These are phyloP conservation scores for Botryotinia convoluta DNA, from an alignment of 2,329 filamentous ascomycete genomes.

Conservation along the genomic window DNA sequence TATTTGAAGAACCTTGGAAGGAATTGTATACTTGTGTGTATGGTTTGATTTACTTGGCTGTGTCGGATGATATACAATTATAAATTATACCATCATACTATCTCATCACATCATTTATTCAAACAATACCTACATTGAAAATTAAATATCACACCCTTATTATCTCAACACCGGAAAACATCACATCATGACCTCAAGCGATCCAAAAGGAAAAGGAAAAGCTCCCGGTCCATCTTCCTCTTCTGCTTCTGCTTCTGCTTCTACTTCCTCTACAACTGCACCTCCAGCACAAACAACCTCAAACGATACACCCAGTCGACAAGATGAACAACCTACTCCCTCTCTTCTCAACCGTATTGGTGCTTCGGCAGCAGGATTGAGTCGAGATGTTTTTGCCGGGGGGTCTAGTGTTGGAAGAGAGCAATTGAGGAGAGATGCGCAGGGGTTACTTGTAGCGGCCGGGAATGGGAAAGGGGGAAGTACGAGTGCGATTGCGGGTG, in stretches of 20 bases:
- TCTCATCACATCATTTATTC: background rate
- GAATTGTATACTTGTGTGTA: too few species aligned
- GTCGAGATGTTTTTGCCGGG: slow-evolving; percentile 37
- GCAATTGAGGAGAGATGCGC: slow-evolving; percentile 28
- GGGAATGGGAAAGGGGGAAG: slow-evolving; percentile 27
- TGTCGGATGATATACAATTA: background rate
- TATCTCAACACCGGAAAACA: background rate
- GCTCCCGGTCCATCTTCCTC: background rate
- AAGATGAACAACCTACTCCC: slow-evolving; percentile 11
- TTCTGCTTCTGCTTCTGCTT: background rate
- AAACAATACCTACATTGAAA: background rate
- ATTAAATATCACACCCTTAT: background rate
- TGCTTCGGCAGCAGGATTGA: slow-evolving; percentile 40
- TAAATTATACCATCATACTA: background rate
- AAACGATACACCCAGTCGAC: background rate
- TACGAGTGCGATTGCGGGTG: slow-evolving; percentile 21
- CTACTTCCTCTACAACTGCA: background rate
- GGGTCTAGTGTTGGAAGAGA: slow-evolving; percentile 19
- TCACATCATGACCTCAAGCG: background rate
- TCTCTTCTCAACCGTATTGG: slow-evolving; percentile 33
- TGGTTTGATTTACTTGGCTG: background rate
- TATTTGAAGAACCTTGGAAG: background rate
- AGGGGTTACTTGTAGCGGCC: slow-evolving; percentile 31
- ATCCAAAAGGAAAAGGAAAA: background rate
- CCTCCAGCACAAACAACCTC: background rate